Evolutionary conservation across 805 yeast genomes (phyloP), one percentile per base, ranked within the genome.

Genomic region (Dipodascus geniculatus): DNA sequence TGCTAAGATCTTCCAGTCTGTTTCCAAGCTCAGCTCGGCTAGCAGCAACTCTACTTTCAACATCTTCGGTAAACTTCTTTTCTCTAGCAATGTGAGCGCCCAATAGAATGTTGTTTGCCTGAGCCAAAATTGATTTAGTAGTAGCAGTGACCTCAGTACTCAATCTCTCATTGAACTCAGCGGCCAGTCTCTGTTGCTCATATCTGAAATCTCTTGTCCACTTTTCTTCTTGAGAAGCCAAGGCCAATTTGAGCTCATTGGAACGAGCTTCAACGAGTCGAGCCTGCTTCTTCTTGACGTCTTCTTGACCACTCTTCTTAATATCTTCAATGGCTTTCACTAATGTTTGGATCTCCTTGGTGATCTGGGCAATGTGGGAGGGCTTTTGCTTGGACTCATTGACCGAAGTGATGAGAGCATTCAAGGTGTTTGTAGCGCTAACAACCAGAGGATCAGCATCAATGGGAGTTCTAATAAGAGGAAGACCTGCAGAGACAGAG

Each of bases 11-110:
- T 33, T 76, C 75, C 63, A 93, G 74, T 62, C 83, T 75, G 49
- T 84, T 75, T 61, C 90, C 78, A 64, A 91, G 82, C 23, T 88
- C 87, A 58, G 82, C 75, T 70, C 98, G 82, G 73, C 85, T 95
- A 11, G 67, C 58, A 58, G 83, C 89, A 53, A 90, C 77, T 56
- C 76, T 77, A 53, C 78, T 75, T 48, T 75, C 66, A 49, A 88
- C 73, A 54, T 79, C 72, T 52, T 74, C 71, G 57, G 82, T 78
- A 65, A 86, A 81, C 63, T 80, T 81, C 60, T 82, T 78, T 55
- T 87, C 80, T 61, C 85, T 83, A 59, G 81, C 82, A 51, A 82
- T 71, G 62, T 87, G 79, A 54, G 83, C 79, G 64, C 83, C 74
- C 9, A 81, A 72, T 28, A 87, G 76, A 53, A 82, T 81, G 68